Percentiles rank a stretch among this genome's conserved stretches.
Evolutionary conservation across 345 rosid species (phyloP).

Genomic region (Bruguiera sexangula): DNA sequence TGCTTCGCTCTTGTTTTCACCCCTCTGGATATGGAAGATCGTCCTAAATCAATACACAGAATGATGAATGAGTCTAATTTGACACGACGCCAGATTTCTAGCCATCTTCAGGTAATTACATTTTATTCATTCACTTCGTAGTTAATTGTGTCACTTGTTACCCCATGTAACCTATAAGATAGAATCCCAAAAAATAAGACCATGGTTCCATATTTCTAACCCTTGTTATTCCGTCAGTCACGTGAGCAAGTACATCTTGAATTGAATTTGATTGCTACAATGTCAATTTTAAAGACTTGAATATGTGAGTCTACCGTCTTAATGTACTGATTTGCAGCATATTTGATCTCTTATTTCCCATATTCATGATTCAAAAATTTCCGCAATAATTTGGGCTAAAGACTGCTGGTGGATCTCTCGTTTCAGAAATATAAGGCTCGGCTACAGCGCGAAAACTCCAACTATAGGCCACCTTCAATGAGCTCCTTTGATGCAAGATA

Average conservation of each 20-base stretch:
- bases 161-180: background rate
- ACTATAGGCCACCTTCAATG: too few relatives aligned
- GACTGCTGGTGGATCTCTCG: background rate
- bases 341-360: background rate
- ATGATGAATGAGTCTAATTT: constrained; percentile 46
- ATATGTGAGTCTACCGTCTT: too few relatives aligned
- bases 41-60: constrained; percentile 37
- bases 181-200: too few relatives aligned
- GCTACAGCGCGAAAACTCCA: constrained; percentile 12
- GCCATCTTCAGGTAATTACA: constrained; percentile 58
- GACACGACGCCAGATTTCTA: constrained; percentile 44
- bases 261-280: too few relatives aligned
- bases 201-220: too few relatives aligned
- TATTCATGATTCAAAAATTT: background rate
- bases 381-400: too few relatives aligned
- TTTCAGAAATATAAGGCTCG: constrained; percentile 48
- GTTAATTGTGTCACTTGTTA: background rate
- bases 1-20: too few relatives aligned
- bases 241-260: too few relatives aligned
- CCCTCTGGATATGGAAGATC: constrained; percentile 25
- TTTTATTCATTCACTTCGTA: background rate
- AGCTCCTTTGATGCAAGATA: background rate
- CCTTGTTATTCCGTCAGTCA: too few relatives aligned
- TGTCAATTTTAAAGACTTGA: too few relatives aligned
- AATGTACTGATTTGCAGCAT: too few relatives aligned